phyloP scores from a whole-genome alignment of 2,329 filamentous ascomycete genomes.

The Fusarium praegraminearum region DNA sequence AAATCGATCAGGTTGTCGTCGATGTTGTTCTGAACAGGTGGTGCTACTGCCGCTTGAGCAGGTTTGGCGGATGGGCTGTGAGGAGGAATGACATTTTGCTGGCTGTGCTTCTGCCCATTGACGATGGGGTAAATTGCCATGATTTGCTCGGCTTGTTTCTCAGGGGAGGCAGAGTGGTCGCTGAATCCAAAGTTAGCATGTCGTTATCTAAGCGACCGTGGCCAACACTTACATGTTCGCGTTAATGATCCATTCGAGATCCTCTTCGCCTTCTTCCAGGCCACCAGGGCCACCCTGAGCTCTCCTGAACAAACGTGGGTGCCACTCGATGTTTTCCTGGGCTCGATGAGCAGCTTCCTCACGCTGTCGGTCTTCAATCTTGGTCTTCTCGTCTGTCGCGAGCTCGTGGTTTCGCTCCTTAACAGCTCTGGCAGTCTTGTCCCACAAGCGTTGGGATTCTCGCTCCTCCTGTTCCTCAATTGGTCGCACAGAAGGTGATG shows the following conservation, averaged over 20 bases:
- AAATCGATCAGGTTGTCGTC: conserved; percentile 68
- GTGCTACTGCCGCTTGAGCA: conserved; percentile 33
- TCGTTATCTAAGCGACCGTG: background rate
- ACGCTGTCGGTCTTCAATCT: conserved; percentile 91
- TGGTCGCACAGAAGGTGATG: conserved; percentile 78
- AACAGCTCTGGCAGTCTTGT: conserved; percentile 83
- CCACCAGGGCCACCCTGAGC: conserved; percentile 78
- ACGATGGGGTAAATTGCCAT: conserved; percentile 87
- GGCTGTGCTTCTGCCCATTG: conserved; percentile 74
- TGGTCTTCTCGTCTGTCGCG: conserved; percentile 96
- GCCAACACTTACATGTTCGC: conserved; percentile 76
- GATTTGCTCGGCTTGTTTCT: conserved; percentile 83
- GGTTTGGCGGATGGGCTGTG: conserved; percentile 40
- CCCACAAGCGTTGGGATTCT: conserved; percentile 91
- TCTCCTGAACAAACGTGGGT: conserved; percentile 83
- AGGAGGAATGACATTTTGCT: conserved; percentile 68
- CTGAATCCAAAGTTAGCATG: conserved; percentile 43
- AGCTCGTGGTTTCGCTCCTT: conserved; percentile 86
- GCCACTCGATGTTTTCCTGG: conserved; percentile 87
- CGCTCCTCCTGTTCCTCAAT: conserved; percentile 88
- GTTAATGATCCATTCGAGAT: conserved; percentile 95
- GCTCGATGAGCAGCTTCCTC: conserved; percentile 85
- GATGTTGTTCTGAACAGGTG: conserved; percentile 32
- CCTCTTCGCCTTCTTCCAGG: conserved; percentile 84
- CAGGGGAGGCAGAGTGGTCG: conserved; percentile 64